phyloP scores from a whole-genome alignment of 257 asterid genomes.

The Verbascum thapsus region DNA sequence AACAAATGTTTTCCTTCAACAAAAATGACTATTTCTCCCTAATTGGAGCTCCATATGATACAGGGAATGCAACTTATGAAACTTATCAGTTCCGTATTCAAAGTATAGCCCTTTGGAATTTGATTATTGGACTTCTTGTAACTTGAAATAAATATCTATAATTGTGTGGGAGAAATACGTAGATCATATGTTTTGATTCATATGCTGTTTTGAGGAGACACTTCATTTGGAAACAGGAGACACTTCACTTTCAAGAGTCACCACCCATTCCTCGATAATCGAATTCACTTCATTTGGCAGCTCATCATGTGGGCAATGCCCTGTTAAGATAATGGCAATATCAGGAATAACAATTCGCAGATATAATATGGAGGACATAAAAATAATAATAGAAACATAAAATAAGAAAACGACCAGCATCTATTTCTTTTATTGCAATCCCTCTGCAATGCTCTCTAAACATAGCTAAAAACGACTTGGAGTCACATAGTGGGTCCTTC shows the following conservation, averaged over 20 bases:
- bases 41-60: too few species aligned
- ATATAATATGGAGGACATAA: background rate
- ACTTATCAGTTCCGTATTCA: too few species aligned
- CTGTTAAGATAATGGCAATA: slow-evolving; percentile 43
- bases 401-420: slow-evolving; percentile 64
- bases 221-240: slow-evolving; percentile 34
- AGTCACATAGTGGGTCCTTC: slow-evolving; percentile 77
- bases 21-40: background rate
- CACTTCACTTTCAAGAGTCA: slow-evolving; percentile 38
- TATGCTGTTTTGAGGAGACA: slow-evolving; percentile 32
- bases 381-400: background rate
- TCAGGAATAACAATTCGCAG: slow-evolving; percentile 11
- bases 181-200: too few species aligned
- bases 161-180: too few species aligned
- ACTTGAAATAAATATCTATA: too few species aligned
- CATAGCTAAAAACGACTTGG: slow-evolving; percentile 56
- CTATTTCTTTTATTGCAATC: slow-evolving; percentile 56
- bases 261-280: slow-evolving; percentile 69
- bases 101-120: too few species aligned
- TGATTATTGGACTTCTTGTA: too few species aligned
- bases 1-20: background rate
- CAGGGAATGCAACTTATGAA: too few species aligned
- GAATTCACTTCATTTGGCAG: slow-evolving; percentile 74
- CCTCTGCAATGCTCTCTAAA: slow-evolving; percentile 64
- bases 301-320: slow-evolving; percentile 98